phyloP scores from a whole-genome alignment of 164 flowering plant genomes.

The Tinospora cordifolia region DNA sequence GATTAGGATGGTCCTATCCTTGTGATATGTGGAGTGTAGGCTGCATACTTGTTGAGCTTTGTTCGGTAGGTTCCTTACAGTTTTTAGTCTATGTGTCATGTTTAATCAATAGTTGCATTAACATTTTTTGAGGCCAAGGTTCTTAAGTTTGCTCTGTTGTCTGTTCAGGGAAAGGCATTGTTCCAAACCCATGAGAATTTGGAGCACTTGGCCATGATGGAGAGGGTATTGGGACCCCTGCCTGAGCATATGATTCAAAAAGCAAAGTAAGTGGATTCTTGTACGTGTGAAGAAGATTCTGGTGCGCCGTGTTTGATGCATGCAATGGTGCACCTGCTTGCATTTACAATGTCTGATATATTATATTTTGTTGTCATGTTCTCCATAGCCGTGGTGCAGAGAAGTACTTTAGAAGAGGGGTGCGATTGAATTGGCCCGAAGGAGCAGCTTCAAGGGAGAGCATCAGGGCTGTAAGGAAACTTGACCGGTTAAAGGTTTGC shows the following conservation, averaged over 20 bases:
- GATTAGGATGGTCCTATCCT: constrained; percentile 86
- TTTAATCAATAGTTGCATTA: neutral
- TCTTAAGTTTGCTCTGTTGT: constrained; percentile 7
- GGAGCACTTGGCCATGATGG: constrained; percentile 96
- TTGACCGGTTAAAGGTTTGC: constrained; percentile 55
- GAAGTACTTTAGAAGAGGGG: constrained; percentile 52
- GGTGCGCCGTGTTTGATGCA: neutral
- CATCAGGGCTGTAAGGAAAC: constrained; percentile 63
- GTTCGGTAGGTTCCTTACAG: constrained; percentile 44
- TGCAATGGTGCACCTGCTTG: neutral
- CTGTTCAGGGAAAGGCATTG: constrained; percentile 66
- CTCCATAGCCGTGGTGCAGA: constrained; percentile 49
- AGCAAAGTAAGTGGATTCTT: constrained; percentile 39
- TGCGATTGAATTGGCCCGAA: constrained; percentile 79
- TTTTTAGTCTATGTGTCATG: neutral
- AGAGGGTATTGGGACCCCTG: constrained; percentile 74
- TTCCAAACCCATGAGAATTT: constrained; percentile 88
- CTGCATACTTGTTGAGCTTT: constrained; percentile 82
- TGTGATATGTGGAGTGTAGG: constrained; percentile 98
- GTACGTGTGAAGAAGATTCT: neutral
- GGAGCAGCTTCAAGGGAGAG: constrained; percentile 86
- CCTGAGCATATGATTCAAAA: constrained; percentile 62
- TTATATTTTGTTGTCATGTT: neutral
- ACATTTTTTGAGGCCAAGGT: constrained; percentile 3
- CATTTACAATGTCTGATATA: neutral